Evolutionary conservation across 139 green algal species (phyloP), one percentile per base, ranked within the genome.

Genomic region (Chlorella sp.): DNA sequence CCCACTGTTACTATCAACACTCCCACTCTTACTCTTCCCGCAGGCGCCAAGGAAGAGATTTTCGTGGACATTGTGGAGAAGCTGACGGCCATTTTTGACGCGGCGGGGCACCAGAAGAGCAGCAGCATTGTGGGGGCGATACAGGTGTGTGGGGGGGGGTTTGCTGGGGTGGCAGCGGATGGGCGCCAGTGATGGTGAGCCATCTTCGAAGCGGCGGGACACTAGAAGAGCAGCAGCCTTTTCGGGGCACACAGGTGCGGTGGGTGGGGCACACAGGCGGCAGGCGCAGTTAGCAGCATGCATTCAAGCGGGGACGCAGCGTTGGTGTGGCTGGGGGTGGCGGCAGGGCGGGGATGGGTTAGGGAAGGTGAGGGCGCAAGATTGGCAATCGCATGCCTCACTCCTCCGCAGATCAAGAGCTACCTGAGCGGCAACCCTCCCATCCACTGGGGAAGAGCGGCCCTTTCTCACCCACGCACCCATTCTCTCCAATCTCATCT

Each of bases 11-110:
- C 42, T 2, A 57, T 9, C 48, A 57, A 57, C 5, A 5, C 48
- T 57, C 7, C 15, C 64, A 9, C 11, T 28, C 11, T 2, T 14
- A 26, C 64, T 14, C 64, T 2, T 28, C 64, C 18, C 21, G 11
- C 64, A 71, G 88, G 26, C 11, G 86, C 84, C 71, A 91, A 91
- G 78, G 91, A 93, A 77, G 98, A 99, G 94, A 99, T 99, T 69
- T 99, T 99, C 92, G 97, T 99, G 48, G 98, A 99, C 90, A 95
- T 99, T 57, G 96, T 99, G 42, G 98, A 99, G 95, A 97, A 97
- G 30, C 88, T 99, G 68, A 97, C 92, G 15, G 96, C 96, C 86
- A 98, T 96, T 57, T 99, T 99, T 93, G 98, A 97, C 73, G 90
- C 96, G 30, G 91, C 77, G 26, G 98, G 98, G 32, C 95, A 97